Evolutionary conservation across 1,139 yeast species (phyloP), one percentile per base, ranked within the genome.

Genomic region (Nakaseomyces glabratus): DNA sequence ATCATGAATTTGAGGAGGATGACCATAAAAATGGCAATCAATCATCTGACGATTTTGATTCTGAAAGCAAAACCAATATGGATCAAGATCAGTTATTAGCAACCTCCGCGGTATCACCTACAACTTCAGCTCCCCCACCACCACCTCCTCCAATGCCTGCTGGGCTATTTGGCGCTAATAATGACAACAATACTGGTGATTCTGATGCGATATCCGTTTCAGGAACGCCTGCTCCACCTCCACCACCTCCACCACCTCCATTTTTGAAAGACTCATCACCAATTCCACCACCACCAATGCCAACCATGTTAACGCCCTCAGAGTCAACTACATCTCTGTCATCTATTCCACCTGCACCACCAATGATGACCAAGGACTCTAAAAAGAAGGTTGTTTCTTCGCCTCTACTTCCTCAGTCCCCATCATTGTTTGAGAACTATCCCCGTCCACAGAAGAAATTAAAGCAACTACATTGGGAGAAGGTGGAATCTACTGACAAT

Each of bases 391-490:
- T 62, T 5, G 58, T 62, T 4, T 41, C 61, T 3, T 53, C 66
- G 13, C 64, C 68, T 14, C 28, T 58, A 16, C 44, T 60, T 10
- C 60, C 61, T 3, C 60, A 58, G 34, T 58, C 63, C 0, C 62
- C 66, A 3, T 55, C 64, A 12, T 66, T 75, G 34, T 73, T 73
- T 47, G 82, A 74, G 35, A 65, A 65, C 35, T 70, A 71, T 46
- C 88, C 88, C 31, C 68, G 88, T 48, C 88, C 93, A 16, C 78
- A 78, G 63, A 75, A 71, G 61, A 80, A 77, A 65, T 65, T 81
- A 58, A 81, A 81, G 53, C 93, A 81, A 55, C 63, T 81, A 45
- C 93, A 82, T 51, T 82, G 93, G 93, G 93, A 82, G 46, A 81
- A 80, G 49, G 65, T 81, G 38, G 90, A 81, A 23, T 57, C 61